Percentiles rank a stretch among this genome's conserved stretches.
phyloP scores from a whole-genome alignment of 306 rosid species.

The Myrica gale region DNA sequence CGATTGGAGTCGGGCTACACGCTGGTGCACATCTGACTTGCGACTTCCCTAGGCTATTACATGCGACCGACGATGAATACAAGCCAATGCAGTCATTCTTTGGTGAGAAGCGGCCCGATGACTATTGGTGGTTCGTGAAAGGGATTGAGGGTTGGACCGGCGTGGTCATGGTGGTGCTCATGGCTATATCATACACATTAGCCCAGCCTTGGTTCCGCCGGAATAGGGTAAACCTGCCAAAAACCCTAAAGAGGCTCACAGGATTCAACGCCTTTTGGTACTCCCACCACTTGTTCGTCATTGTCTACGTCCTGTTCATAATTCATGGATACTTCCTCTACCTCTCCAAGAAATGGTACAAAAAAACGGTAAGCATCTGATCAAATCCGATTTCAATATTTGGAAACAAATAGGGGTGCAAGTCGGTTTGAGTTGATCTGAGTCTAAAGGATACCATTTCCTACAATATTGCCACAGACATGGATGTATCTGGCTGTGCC shows the following conservation, averaged over 20 bases:
- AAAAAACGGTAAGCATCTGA: constrained; percentile 59
- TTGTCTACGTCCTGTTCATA: constrained; percentile 73
- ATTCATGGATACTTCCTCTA: constrained; percentile 72
- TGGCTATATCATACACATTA: constrained; percentile 73
- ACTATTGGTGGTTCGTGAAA: constrained; percentile 94
- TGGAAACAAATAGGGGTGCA: not conserved
- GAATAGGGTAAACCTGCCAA: constrained; percentile 60
- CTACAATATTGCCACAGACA: constrained; percentile 47
- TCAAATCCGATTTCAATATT: not conserved
- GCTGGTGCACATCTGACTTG: constrained; percentile 74
- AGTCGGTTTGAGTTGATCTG: no score
- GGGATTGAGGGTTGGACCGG: constrained; percentile 94
- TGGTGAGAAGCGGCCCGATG: constrained; percentile 51
- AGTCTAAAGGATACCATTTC: not conserved
- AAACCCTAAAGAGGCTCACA: constrained; percentile 57
- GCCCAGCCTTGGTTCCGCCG: constrained; percentile 91
- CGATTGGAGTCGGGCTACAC: constrained; percentile 67
- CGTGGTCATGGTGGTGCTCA: constrained; percentile 65
- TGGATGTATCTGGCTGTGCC: constrained; percentile 92
- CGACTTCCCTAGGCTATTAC: constrained; percentile 73
- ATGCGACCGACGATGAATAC: constrained; percentile 51
- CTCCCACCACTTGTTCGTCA: constrained; percentile 81
- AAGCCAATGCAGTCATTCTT: constrained; percentile 60
- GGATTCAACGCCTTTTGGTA: constrained; percentile 98
- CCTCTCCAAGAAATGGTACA: constrained; percentile 83